These are phyloP conservation scores for Metschnikowia colocasiae DNA, from an alignment of 805 yeast genomes.

Conservation along the genomic window DNA sequence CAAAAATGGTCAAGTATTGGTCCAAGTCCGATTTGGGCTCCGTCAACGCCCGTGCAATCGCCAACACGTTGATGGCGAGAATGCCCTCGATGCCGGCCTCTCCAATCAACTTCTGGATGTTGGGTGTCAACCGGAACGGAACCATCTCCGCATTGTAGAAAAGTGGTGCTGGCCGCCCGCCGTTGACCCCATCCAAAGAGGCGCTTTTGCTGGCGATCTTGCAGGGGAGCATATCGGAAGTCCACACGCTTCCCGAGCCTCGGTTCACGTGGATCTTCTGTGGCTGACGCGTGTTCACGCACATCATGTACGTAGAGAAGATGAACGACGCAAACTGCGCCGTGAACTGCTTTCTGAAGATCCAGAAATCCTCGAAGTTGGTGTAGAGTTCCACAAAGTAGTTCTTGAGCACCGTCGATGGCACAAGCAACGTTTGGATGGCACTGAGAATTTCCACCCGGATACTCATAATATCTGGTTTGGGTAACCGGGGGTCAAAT, in stretches of 20 bases:
- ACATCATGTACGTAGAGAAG: conserved; percentile 91
- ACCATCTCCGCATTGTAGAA: conserved; percentile 90
- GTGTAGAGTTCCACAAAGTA: conserved; percentile 69
- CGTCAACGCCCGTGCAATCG: conserved; percentile 81
- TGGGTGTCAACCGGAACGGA: conserved; percentile 95
- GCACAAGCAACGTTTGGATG: conserved; percentile 82
- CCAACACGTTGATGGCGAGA: conserved; percentile 76
- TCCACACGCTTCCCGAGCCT: conserved; percentile 85
- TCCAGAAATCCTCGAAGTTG: conserved; percentile 91
- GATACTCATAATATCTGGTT: conserved; percentile 84
- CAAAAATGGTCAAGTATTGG: conserved; percentile 87
- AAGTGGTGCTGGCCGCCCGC: conserved; percentile 66
- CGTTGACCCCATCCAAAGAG: conserved; percentile 44
- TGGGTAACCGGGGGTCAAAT: conserved; percentile 87
- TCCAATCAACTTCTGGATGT: conserved; percentile 89
- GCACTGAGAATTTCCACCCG: conserved; percentile 90
- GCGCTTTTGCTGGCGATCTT: conserved; percentile 59
- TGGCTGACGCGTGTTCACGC: conserved; percentile 89
- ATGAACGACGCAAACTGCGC: conserved; percentile 92
- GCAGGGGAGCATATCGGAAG: conserved; percentile 93
- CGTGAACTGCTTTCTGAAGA: conserved; percentile 91
- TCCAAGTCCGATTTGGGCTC: conserved; percentile 92
- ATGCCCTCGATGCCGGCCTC: conserved; percentile 92
- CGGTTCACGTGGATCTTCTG: conserved; percentile 83
- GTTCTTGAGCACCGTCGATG: conserved; percentile 75